Percentiles rank a stretch among this genome's conserved stretches.
phyloP scores from a whole-genome alignment of 805 yeast species.

The Myxozyma nipponensis region DNA sequence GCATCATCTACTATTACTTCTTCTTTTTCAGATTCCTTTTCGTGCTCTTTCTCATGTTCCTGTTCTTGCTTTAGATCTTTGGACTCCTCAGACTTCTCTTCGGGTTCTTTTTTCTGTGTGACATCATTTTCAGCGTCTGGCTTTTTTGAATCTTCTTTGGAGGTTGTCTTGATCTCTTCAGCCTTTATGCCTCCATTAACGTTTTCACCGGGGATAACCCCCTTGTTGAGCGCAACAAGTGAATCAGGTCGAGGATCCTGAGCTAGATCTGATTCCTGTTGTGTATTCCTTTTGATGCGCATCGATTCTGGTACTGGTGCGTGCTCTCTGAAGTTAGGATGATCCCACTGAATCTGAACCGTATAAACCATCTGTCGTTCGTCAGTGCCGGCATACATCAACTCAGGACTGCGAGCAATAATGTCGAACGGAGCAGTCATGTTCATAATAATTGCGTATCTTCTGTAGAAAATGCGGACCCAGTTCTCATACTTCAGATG shows the following conservation, averaged over 20 bases:
- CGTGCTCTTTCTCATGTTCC: no score
- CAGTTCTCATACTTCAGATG: slow-evolving; percentile 4
- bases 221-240: not conserved
- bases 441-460: slow-evolving; percentile 10
- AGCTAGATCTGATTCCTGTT: not conserved
- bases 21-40: no score
- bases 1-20: no score
- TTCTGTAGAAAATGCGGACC: slow-evolving; percentile 5
- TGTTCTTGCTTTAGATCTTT: not conserved
- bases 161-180: no score
- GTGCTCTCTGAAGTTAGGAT: not conserved
- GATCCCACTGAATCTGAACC: slow-evolving; percentile 11
- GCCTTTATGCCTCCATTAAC: no score
- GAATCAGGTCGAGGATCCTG: not conserved
- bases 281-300: not conserved
- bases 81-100: not conserved
- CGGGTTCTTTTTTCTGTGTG: not conserved
- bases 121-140: not conserved
- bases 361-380: slow-evolving; percentile 10
- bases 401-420: slow-evolving; percentile 2
- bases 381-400: slow-evolving; percentile 15
- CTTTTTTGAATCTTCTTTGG: not conserved
- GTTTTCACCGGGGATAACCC: no score
- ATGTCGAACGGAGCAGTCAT: slow-evolving; percentile 13
- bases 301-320: no score